Conservation (phyloP, 306 rosid genomes). For the Parietaria judaica region DNA sequence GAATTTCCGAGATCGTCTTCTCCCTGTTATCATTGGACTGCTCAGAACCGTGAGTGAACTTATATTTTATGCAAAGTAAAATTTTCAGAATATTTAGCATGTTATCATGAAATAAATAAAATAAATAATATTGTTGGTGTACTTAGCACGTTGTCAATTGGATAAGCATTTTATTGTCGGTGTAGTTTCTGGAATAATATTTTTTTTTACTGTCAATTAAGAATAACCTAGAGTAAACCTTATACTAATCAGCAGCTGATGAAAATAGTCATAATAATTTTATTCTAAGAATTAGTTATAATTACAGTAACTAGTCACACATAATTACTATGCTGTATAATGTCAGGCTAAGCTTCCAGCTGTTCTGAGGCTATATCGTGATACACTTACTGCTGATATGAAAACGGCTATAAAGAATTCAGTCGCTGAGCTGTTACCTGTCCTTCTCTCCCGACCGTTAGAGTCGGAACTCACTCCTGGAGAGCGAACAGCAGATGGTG, state of each 20-base stretch:
- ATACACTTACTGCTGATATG: constrained; percentile 91
- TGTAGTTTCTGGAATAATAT: too few species aligned
- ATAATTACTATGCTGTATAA: constrained; percentile 14
- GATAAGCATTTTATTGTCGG: too few species aligned
- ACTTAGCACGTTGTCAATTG: background rate
- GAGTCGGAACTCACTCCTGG: constrained; percentile 74
- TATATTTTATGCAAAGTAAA: background rate
- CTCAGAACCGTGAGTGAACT: constrained; percentile 86
- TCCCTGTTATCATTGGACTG: constrained; percentile 87
- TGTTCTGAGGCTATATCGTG: constrained; percentile 86
- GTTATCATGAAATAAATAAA: background rate
- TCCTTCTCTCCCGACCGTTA: constrained; percentile 63
- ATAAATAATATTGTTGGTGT: background rate
- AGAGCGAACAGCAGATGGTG: constrained; percentile 69
- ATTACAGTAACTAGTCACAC: background rate
- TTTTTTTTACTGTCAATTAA: too few species aligned
- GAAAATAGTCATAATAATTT: too few species aligned
- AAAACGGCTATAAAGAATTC: constrained; percentile 88
- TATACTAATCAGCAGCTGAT: too few species aligned
- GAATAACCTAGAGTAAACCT: too few species aligned
- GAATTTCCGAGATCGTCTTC: constrained; percentile 71
- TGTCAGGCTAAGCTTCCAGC: constrained; percentile 94
- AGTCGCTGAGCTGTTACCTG: constrained; percentile 89
- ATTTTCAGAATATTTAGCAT: background rate
- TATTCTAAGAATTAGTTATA: too few species aligned